Conservation (phyloP, 441 rosid genomes). For the Adansonia madagascariensis region DNA sequence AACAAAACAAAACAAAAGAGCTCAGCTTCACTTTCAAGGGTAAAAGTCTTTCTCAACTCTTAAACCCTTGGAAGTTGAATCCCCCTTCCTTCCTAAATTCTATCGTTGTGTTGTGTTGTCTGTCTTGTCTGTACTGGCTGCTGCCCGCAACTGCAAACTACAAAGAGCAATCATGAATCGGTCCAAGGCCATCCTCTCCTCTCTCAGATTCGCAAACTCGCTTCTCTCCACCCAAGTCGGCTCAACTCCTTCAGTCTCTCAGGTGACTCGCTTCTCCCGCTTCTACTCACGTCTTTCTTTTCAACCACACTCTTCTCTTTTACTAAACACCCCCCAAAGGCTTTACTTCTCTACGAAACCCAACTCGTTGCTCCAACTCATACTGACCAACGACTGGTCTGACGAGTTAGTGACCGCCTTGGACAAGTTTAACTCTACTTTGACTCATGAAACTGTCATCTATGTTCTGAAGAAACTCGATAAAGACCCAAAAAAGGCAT, state of each 20-base stretch:
- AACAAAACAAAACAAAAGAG: too few relatives aligned
- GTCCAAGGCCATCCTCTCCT: slow-evolving; percentile 44
- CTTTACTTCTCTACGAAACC: slow-evolving; percentile 50
- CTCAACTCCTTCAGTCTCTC: slow-evolving; percentile 41
- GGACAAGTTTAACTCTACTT: slow-evolving; percentile 31
- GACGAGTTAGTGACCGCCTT: slow-evolving; percentile 54
- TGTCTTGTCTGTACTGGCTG: too few relatives aligned
- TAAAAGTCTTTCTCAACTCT: too few relatives aligned
- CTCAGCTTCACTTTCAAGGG: too few relatives aligned
- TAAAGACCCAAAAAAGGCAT: slow-evolving; percentile 64
- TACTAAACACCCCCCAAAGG: slow-evolving; percentile 33
- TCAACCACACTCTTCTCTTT: slow-evolving; percentile 26
- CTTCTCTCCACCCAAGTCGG: slow-evolving; percentile 34
- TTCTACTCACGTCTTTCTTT: slow-evolving; percentile 22
- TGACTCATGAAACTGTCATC: slow-evolving; percentile 64
- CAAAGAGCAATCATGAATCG: slow-evolving; percentile 55
- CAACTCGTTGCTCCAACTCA: slow-evolving; percentile 50
- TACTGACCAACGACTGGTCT: slow-evolving; percentile 57
- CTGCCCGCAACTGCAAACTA: not conserved
- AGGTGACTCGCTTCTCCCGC: slow-evolving; percentile 48
- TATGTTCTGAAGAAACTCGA: slow-evolving; percentile 72
- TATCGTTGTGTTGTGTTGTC: not conserved
- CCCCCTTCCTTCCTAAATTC: not conserved
- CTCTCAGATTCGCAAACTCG: slow-evolving; percentile 46
- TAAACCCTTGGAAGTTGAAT: not conserved